Percentiles rank a stretch among this genome's conserved stretches.
These are phyloP conservation scores for Candida maltosa DNA, from an alignment of 805 yeast species.

Conservation along the genomic window DNA sequence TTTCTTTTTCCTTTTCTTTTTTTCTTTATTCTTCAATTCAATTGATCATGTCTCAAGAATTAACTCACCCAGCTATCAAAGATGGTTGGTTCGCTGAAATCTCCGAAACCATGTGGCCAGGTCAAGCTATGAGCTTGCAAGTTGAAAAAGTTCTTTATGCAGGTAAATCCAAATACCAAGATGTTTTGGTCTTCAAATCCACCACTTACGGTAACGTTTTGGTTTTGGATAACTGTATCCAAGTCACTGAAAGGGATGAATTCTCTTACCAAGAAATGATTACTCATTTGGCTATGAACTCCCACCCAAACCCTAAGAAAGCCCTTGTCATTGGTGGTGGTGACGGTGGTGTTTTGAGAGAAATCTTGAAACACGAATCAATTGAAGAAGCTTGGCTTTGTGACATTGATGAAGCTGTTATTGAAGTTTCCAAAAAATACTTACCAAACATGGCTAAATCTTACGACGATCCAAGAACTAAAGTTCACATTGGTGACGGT, in stretches of 20 bases:
- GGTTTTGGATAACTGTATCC: slow-evolving; percentile 92
- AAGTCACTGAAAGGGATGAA: slow-evolving; percentile 96
- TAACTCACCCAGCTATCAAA: slow-evolving; percentile 55
- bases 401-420: slow-evolving; percentile 94
- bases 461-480: slow-evolving; percentile 83
- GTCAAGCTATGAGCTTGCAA: slow-evolving; percentile 90
- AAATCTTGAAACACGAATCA: slow-evolving; percentile 81
- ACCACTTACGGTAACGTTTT: slow-evolving; percentile 93
- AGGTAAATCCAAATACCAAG: slow-evolving; percentile 88
- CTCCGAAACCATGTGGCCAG: slow-evolving; percentile 97
- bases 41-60: slow-evolving; percentile 24
- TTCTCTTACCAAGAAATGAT: slow-evolving; percentile 98
- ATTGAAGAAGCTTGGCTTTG: slow-evolving; percentile 89
- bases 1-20: background rate
- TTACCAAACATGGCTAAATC: slow-evolving; percentile 86
- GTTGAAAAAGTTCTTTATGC: slow-evolving; percentile 85
- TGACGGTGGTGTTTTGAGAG: slow-evolving; percentile 97
- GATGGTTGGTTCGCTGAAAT: slow-evolving; percentile 98
- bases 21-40: background rate
- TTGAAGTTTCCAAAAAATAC: slow-evolving; percentile 79
- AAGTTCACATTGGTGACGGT: slow-evolving; percentile 94
- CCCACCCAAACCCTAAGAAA: slow-evolving; percentile 91
- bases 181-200: slow-evolving; percentile 87
- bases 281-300: slow-evolving; percentile 85
- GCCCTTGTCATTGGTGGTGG: slow-evolving; percentile 98